Conservation (phyloP, 1,139 yeast genomes). For the Debaryomyces coudertii region DNA sequence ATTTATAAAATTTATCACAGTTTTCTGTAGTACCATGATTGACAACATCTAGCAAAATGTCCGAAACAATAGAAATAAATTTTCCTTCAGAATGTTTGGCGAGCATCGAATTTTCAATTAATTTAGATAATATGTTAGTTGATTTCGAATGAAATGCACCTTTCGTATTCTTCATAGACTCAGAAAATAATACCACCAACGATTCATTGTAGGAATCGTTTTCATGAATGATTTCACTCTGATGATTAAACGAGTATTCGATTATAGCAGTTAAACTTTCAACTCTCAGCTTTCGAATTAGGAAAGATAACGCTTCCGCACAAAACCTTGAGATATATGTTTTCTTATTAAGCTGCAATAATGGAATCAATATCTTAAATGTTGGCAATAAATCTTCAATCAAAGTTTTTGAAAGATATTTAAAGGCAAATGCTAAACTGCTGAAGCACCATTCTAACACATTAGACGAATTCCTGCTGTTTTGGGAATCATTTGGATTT, state of each 20-base stretch:
- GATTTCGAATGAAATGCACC: conserved; percentile 78
- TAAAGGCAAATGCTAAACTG: conserved; percentile 84
- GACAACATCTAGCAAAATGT: conserved; percentile 61
- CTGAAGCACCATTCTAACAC: conserved; percentile 85
- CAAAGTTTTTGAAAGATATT: conserved; percentile 71
- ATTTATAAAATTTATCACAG: conserved; percentile 48
- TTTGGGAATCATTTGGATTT: conserved; percentile 49
- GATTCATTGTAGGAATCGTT: conserved; percentile 56
- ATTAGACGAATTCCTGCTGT: conserved; percentile 55
- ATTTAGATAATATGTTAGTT: conserved; percentile 46
- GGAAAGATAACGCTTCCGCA: conserved; percentile 86
- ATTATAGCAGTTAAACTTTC: conserved; percentile 53
- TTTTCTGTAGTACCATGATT: conserved; percentile 63
- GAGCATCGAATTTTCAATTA: conserved; percentile 42
- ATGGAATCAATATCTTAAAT: conserved; percentile 63
- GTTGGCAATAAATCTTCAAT: conserved; percentile 69
- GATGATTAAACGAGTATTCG: conserved; percentile 53
- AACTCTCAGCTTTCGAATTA: conserved; percentile 68
- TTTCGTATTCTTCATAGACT: conserved; percentile 73
- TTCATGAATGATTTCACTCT: conserved; percentile 31
- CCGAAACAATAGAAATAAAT: conserved; percentile 54
- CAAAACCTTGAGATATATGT: conserved; percentile 78
- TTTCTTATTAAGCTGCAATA: conserved; percentile 56
- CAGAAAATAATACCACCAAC: conserved; percentile 64
- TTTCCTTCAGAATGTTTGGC: conserved; percentile 21